A percentile compares a stretch with the other conserved stretches of the same genome.
Evolutionary conservation across 352 stramenopile genomes (phyloP).

Genomic region (Globisporangium takayamanum): DNA sequence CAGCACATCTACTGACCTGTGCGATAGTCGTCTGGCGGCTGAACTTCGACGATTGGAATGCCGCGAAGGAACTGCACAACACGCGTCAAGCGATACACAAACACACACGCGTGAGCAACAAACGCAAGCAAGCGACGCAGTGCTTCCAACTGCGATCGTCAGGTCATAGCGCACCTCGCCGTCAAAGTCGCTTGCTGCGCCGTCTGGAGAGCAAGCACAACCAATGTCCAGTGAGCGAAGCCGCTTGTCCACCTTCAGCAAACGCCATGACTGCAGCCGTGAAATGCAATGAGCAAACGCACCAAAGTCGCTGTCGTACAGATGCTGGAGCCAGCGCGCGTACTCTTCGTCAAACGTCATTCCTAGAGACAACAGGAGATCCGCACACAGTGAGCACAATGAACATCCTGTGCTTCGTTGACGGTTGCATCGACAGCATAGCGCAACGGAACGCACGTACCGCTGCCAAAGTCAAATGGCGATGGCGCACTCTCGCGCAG

Average conservation of each 20-base stretch:
- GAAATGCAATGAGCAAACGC: constrained; percentile 10
- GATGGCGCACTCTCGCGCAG: constrained; percentile 57
- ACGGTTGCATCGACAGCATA: neutral
- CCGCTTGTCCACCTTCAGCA: neutral
- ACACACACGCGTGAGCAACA: neutral
- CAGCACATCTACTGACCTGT: constrained; percentile 8
- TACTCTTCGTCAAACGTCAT: constrained; percentile 87
- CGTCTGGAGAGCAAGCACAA: constrained; percentile 22
- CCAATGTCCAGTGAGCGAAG: neutral
- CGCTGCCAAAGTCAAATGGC: constrained; percentile 49
- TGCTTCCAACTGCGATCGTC: neutral
- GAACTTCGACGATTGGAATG: constrained; percentile 21
- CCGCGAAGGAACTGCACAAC: constrained; percentile 15
- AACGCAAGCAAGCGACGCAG: neutral
- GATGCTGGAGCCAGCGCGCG: constrained; percentile 78
- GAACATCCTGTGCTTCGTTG: neutral
- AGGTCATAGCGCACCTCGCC: constrained; percentile 24
- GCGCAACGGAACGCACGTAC: constrained; percentile 12
- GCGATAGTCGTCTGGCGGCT: constrained; percentile 28
- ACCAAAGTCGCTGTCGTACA: constrained; percentile 84
- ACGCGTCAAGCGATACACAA: neutral
- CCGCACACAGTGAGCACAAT: neutral
- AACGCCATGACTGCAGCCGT: neutral
- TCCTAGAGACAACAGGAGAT: constrained; percentile 9
- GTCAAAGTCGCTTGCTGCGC: constrained; percentile 38